Conservation (phyloP, 139 green algal species). For the Micractinium sp. region DNA sequence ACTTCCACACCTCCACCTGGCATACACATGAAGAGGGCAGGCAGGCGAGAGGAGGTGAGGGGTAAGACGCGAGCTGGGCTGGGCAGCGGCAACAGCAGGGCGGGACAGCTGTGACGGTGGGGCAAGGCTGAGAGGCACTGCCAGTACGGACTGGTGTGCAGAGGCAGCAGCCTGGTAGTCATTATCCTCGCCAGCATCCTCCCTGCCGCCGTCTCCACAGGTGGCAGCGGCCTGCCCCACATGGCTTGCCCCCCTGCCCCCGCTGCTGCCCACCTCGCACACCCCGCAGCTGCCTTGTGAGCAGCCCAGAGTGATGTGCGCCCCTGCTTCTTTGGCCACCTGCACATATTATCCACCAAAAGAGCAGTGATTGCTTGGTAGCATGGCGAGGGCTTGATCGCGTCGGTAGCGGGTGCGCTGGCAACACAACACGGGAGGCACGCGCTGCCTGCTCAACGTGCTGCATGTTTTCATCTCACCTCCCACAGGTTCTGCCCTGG, state of each 20-base stretch:
- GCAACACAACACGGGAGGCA: neutral
- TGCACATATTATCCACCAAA: neutral
- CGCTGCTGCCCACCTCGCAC: constrained; percentile 28
- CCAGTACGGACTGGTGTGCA: neutral
- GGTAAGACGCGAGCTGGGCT: too few relatives aligned
- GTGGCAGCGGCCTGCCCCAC: neutral
- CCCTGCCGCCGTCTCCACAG: too few relatives aligned
- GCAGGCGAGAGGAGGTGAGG: too few relatives aligned
- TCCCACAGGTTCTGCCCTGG: constrained; percentile 31
- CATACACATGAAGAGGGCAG: neutral
- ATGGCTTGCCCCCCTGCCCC: neutral
- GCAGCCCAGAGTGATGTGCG: constrained; percentile 38
- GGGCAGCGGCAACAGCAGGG: neutral
- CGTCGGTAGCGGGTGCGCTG: neutral
- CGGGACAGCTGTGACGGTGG: too few relatives aligned
- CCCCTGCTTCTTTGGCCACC: constrained; percentile 26
- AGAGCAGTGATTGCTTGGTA: neutral
- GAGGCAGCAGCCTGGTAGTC: neutral
- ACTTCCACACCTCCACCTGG: constrained; percentile 46
- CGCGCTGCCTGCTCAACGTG: neutral
- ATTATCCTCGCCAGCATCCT: neutral
- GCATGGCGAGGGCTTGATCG: neutral
- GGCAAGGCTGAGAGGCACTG: neutral
- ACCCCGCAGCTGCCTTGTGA: constrained; percentile 35
- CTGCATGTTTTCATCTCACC: neutral